phyloP scores from a whole-genome alignment of 1,284 basidiomycete species.

The Sanguinoderma infundibulare region DNA sequence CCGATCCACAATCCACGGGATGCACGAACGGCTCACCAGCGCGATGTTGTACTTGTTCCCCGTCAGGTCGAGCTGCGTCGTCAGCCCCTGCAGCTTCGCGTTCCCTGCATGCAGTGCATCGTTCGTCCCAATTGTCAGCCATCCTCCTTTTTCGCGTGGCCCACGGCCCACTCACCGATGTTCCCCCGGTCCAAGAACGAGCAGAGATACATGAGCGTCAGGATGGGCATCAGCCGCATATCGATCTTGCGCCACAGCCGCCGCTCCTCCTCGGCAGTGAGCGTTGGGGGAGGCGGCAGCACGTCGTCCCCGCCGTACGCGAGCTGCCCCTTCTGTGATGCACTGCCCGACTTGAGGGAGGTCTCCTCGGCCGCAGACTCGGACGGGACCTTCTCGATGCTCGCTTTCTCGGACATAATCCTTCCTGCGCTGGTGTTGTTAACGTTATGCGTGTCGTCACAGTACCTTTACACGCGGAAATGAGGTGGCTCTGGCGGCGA shows the following conservation, averaged over 20 bases:
- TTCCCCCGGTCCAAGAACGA: constrained; percentile 68
- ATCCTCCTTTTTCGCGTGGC: neutral
- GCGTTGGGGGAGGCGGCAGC: constrained; percentile 49
- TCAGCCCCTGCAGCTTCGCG: constrained; percentile 65
- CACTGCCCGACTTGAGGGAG: constrained; percentile 4
- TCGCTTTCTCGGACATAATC: constrained; percentile 15
- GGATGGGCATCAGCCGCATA: constrained; percentile 63
- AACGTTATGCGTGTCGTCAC: neutral
- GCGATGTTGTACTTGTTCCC: constrained; percentile 71
- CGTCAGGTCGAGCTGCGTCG: constrained; percentile 54
- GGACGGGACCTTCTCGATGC: constrained; percentile 17
- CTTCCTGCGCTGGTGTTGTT: neutral
- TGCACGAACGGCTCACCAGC: too few species aligned
- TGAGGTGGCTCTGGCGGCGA: neutral
- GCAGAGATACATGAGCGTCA: constrained; percentile 65
- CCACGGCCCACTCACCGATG: constrained; percentile 20
- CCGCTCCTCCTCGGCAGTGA: constrained; percentile 56
- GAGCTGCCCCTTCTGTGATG: constrained; percentile 7
- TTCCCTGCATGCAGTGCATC: constrained; percentile 48
- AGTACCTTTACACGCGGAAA: neutral
- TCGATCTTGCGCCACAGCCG: constrained; percentile 71
- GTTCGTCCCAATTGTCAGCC: neutral
- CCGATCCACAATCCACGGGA: constrained; percentile 1
- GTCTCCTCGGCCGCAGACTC: constrained; percentile 10
- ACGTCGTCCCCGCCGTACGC: constrained; percentile 30